Evolutionary conservation across 257 asterid species (phyloP), one percentile per base, ranked within the genome.

Genomic region (Agastache rugosa): DNA sequence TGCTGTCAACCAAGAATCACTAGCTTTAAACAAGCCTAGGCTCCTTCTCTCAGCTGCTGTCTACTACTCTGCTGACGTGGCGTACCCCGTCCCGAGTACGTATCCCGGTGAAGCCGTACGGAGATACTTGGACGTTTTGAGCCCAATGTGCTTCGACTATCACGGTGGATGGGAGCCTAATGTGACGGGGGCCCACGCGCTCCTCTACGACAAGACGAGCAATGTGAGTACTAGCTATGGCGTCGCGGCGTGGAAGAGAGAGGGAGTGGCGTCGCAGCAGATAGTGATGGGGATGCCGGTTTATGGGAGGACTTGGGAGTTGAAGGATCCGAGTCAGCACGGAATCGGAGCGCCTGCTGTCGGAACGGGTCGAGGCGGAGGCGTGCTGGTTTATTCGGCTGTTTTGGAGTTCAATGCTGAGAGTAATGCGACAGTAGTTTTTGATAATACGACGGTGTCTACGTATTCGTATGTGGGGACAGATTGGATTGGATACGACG

Each of bases 401-500:
- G 75, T 88, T 7, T 11, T 83, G 48, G 82, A 50, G 34, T 91
- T 82, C 72, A 88, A 84, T 60, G 61, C 72, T 3, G 81, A 9
- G 11, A 79, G 84, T 15, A 83, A 84, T 16, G 87, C 88, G 0
- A 80, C 77, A 1, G 81, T 87, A 4, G 89, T 85, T 42, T 87
- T 67, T 29, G 89, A 86, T 69, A 72, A 71, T 4, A 67, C 76
- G 6, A 87, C 90, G 0, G 91, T 87, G 1, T 88, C 96, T 6
- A 80, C 89, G 2, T 89, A 87, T 35, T 91, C 93, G 27, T 87
- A 83, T 64, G 45, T 77, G 0, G 91, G 93, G 31, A 83, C 42
- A 0, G 77, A 67, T 47, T 91, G 93, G 97, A 80, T 89, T 19
- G 89, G 97, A 11, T 89, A 88, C 47, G 97, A 88, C 71, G 92